Percentiles rank a stretch among this genome's conserved stretches.
phyloP scores from a whole-genome alignment of 2,329 filamentous ascomycete genomes.

The Stagonosporopsis rhizophila region DNA sequence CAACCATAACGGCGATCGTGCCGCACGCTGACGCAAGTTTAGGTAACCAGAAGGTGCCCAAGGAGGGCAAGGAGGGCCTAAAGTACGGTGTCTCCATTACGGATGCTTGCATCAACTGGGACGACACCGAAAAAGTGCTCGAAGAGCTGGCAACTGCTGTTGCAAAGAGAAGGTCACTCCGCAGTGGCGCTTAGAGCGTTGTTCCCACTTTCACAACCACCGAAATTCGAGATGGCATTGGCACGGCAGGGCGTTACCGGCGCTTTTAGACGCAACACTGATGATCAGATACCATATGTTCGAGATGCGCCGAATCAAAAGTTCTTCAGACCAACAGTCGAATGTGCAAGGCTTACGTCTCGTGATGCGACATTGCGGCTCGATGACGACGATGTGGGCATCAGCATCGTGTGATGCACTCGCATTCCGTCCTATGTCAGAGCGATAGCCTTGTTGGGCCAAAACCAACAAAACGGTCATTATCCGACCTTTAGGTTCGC shows the following conservation, averaged over 20 bases:
- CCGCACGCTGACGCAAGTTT: conserved; percentile 19
- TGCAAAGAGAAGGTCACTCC: conserved; percentile 69
- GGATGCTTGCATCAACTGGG: conserved; percentile 95
- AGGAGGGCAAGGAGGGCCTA: conserved; percentile 82
- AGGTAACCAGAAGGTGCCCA: conserved; percentile 90
- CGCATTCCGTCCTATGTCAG: neutral
- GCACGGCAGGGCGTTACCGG: conserved; percentile 36
- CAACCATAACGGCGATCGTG: neutral
- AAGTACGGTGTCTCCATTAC: conserved; percentile 97
- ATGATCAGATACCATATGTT: conserved; percentile 14
- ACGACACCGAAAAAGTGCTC: conserved; percentile 82
- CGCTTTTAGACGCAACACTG: conserved; percentile 6
- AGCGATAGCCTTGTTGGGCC: neutral
- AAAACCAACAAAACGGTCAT: neutral
- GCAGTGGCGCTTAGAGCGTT: conserved; percentile 38
- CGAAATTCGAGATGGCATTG: conserved; percentile 19
- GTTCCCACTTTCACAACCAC: conserved; percentile 11
- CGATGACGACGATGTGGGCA: neutral
- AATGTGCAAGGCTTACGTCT: neutral
- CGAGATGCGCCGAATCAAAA: conserved; percentile 15
- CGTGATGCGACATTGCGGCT: neutral
- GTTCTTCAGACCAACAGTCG: neutral
- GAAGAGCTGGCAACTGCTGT: conserved; percentile 81
- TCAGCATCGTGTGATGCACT: neutral
- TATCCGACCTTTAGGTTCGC: neutral